Evolutionary conservation across 139 green algal species (phyloP), one percentile per base, ranked within the genome.

Genomic region (Chlamydomonas schloesseri): DNA sequence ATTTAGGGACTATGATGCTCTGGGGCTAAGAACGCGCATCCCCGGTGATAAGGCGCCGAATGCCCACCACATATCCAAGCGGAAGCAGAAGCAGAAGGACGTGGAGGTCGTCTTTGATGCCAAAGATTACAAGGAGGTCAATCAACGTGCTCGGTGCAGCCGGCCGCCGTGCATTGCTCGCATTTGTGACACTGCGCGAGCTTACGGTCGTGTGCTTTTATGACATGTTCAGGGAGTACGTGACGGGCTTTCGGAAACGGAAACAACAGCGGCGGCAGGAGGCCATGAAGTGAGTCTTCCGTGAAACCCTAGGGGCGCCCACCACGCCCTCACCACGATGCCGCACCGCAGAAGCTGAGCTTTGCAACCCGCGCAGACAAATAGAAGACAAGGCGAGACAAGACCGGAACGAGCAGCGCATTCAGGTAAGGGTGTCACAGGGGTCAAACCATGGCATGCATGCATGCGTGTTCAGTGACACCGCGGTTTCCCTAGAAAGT

Each of bases 221-320:
- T n/a, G n/a, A n/a, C n/a, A 21, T 10, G 3, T 60, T 67, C 88
- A 96, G 93, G 73, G 93, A 96, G 5, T 96, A 93, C 71, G 58
- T 96, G 15, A 96, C 93, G 24, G 93, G 93, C 6, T 96, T 96
- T 64, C 79, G 90, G 15, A 96, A 96, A 71, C 90, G 93, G 21
- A 96, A 96, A 84, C 91, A 94, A 86, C 85, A 95, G 78, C 82
- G 93, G 21, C 90, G 93, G 1, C 93, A 94, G 33, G 90, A 94
- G n/a, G 93, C 93, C 1, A 58, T 93, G 23, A 91, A 94, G 77
- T 91, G 62, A 84, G 90, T 80, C 0, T 34, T 23, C 26, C 26
- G 26, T 2, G 3, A 31, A 17, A 14, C 24, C 62, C 62, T 34
- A 17, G 26, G 26, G 10, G 26, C 21, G 5, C 18, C 18, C 58